Evolutionary conservation across 495 filamentous ascomycete genomes (phyloP), one percentile per base, ranked within the genome.

Genomic region (Recurvomyces mirabilis): DNA sequence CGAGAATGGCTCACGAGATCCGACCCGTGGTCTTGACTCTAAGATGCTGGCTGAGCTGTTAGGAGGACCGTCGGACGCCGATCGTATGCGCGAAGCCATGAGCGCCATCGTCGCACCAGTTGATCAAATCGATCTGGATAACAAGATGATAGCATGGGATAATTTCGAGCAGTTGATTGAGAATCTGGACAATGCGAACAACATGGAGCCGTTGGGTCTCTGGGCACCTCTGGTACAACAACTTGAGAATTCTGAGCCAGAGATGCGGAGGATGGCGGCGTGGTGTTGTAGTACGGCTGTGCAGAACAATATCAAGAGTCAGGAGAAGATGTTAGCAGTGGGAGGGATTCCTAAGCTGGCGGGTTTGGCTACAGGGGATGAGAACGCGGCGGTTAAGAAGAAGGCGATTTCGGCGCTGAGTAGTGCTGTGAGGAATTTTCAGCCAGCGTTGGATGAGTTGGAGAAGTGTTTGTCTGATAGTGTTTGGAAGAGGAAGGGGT

Each of bases 241-340:
- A 30, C 69, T 98, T 14, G 70, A 79, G 47, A 67, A 72, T 22
- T 22, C n/a, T 10, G 83, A 94, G 52, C 53, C 65, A 0, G 81
- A 88, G 32, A 67, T 94, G 54, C 69, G 87, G 44, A 71, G 66
- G 32, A 82, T 83, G 72, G 87, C 91, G 0, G 87, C 88, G 1
- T 94, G 87, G 87, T 94, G 87, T 67, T 68, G 85, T 23, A 85
- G 84, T 21, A 94, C 87, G 4, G 89, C 93, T 2, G 93, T 96
- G 43, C 87, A 96, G 70, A 98, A 98, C 60, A 96, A 98, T 58
- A 68, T 70, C 22, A 82, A 79, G 60, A 74, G 72, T 14, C 91
- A 98, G 61, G 81, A 87, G 64, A 75, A 74, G 69, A 63, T 93
- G 26, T 59, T 93, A 18, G 76, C 75, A 4, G 58, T 83, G 34